Evolutionary conservation across 805 yeast species (phyloP), one percentile per base, ranked within the genome.

Genomic region (Nakazawaea populi): DNA sequence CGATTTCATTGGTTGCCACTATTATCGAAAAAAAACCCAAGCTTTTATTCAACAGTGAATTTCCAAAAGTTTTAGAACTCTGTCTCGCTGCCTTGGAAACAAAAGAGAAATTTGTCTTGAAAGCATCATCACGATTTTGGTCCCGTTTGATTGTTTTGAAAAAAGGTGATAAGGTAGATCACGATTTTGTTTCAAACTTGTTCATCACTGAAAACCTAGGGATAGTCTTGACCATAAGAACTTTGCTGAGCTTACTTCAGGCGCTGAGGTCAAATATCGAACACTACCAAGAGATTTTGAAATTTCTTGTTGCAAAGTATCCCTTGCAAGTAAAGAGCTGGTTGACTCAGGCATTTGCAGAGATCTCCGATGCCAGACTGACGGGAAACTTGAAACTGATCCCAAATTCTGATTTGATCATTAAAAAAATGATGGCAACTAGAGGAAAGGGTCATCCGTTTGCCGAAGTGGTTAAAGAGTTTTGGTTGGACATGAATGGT

Each of bases 401-500:
- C 36, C 58, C 44, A 34, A 62, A 56, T 1, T 70, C 73, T 48
- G 79, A 74, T 7, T 56, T 70, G 5, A 78, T 84, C 47, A 61
- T 81, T 24, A 80, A 76, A 55, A 83, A 81, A 60, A 57, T 86
- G 32, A 59, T 80, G 64, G 53, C 83, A 1, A 83, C 89, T 0
- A 74, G 89, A 58, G 91, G 91, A 56, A 75, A 75, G 39, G 82
- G 85, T 2, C 75, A 79, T 46, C 73, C 69, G 30, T 46, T 51
- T 24, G 6, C 29, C 14, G 81, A 75, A 24, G 71, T 82, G 1
- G 67, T 86, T 10, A 76, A 81, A 51, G 78, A 75, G 47, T 82
- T 84, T 65, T 86, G 91, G 91, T 65, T 84, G 27, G 73, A 75
- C 31, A 70, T 74, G 28, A 85, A 83, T 55, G 84, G 85, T 1